Conservation (phyloP, 2,329 filamentous ascomycete genomes). For the Colletotrichum sp. region DNA sequence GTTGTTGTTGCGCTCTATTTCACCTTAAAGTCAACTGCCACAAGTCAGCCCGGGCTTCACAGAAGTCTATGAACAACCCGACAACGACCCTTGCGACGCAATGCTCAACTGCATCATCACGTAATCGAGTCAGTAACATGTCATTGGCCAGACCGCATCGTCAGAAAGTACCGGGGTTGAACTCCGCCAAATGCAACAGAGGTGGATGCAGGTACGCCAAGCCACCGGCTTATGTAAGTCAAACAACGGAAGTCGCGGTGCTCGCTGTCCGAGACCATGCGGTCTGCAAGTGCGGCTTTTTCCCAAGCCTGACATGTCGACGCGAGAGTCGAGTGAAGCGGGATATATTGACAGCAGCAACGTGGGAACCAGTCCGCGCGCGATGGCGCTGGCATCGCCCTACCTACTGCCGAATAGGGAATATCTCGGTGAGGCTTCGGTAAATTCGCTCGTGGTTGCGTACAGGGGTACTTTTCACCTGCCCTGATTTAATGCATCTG, state of each 20-base stretch:
- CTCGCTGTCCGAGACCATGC: not conserved
- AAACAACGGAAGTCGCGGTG: conserved; percentile 6
- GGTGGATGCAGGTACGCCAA: not conserved
- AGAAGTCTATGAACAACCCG: not conserved
- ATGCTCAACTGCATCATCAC: not conserved
- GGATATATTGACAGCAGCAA: not conserved
- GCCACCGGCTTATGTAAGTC: not conserved
- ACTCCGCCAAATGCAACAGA: not conserved
- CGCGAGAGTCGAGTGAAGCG: not conserved
- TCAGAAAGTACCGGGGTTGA: not conserved
- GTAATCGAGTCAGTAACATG: conserved; percentile 9
- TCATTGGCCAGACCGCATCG: conserved; percentile 3
- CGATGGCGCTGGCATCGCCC: not conserved
- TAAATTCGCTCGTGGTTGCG: not conserved
- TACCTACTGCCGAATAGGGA: not conserved
- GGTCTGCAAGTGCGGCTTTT: not conserved
- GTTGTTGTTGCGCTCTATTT: not conserved
- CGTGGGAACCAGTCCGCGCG: not conserved
- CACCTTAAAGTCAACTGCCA: not conserved
- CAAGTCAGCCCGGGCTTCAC: not conserved
- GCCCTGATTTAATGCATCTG: not conserved
- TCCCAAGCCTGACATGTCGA: not conserved
- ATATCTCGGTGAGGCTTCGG: not conserved
- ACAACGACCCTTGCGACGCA: not conserved
- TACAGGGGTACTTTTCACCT: not conserved